These are phyloP conservation scores for Fusarium pilosicola DNA, from an alignment of 2,329 filamentous ascomycete species.

Conservation along the genomic window DNA sequence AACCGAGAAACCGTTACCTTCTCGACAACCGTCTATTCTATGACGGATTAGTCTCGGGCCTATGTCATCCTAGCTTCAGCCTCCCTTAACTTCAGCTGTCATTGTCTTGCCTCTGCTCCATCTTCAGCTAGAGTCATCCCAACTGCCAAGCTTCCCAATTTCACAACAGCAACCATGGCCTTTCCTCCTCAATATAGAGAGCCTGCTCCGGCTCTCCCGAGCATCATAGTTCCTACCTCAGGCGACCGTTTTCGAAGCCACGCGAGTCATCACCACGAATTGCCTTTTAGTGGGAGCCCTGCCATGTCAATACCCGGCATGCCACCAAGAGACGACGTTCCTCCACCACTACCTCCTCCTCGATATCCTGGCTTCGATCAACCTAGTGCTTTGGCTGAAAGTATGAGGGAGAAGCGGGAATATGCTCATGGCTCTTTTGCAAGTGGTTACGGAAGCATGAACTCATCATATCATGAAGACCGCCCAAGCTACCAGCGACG, in stretches of 20 bases:
- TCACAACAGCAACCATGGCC: slow-evolving; percentile 46
- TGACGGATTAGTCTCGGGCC: slow-evolving; percentile 40
- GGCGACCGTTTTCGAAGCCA: slow-evolving; percentile 45
- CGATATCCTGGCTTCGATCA: slow-evolving; percentile 50
- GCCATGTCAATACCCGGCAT: slow-evolving; percentile 58
- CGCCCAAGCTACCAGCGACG: slow-evolving; percentile 48
- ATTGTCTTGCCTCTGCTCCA: slow-evolving; percentile 40
- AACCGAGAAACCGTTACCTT: slow-evolving; percentile 15
- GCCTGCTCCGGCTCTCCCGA: slow-evolving; percentile 49
- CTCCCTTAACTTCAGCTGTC: slow-evolving; percentile 40
- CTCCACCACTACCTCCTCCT: slow-evolving; percentile 60
- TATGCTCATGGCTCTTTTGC: slow-evolving; percentile 46
- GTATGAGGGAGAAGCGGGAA: slow-evolving; percentile 46
- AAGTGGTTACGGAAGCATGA: slow-evolving; percentile 56
- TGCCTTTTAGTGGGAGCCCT: slow-evolving; percentile 48
- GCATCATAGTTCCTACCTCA: slow-evolving; percentile 49
- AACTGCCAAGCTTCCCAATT: slow-evolving; percentile 24
- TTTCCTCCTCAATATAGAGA: slow-evolving; percentile 52
- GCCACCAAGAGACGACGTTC: slow-evolving; percentile 47
- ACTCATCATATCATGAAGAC: slow-evolving; percentile 49
- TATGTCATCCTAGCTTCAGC: slow-evolving; percentile 40
- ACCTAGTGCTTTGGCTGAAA: slow-evolving; percentile 42
- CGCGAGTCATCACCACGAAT: slow-evolving; percentile 45
- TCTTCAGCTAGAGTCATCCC: slow-evolving; percentile 39
- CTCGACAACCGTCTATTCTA: slow-evolving; percentile 29